Base-by-base conservation (phyloP, 106 monocot genomes). In the Vanilla planifolia region DNA sequence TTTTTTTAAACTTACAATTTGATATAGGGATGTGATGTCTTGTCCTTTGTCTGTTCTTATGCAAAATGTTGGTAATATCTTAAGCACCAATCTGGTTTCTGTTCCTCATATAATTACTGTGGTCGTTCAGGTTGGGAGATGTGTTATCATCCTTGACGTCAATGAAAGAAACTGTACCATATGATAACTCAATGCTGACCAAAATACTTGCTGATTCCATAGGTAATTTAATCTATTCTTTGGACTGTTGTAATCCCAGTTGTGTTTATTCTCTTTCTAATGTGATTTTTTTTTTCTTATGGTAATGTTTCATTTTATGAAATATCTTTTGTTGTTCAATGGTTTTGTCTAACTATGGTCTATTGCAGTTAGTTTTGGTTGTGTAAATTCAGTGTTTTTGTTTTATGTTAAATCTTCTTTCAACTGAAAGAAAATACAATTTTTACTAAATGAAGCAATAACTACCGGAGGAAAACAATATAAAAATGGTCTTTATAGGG, bases 121-220 rank as follows among this genome's bases (percentile, higher is more conserved):
- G 36, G 59, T 26, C 47, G 6, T 23, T 25, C 71, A 98, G 96
- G 59, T 69, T 98, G 84, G 91, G 96, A 26, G 96, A 98, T 79
- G 96, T 92, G 66, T 73, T 98, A 22, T 81, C 66, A 64, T 79
- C 88, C 41, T 75, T 98, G 79, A 85, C 83, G 48, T 77, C 88
- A 52, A 91, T 85, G 68, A 92, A 92, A 63, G 92, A 88, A 47
- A 48, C 33, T 37, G 67, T 92, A 15, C 92, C 88, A 40, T 88
- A 82, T 77, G 85, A 79, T 75, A 92, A 98, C 67, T 88, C 96
- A 62, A 81, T 61, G 55, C 67, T 98, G 9, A 98, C 92, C 36
- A 81, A 48, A 61, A 67, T 92, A 56, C 88, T 98, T 53, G 76
- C 81, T 11, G 96, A 98, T 37, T 92, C 96, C 43, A 36, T 98